Evolutionary conservation across 805 yeast genomes (phyloP).

Genomic region (Yamadazyma endophytica): DNA sequence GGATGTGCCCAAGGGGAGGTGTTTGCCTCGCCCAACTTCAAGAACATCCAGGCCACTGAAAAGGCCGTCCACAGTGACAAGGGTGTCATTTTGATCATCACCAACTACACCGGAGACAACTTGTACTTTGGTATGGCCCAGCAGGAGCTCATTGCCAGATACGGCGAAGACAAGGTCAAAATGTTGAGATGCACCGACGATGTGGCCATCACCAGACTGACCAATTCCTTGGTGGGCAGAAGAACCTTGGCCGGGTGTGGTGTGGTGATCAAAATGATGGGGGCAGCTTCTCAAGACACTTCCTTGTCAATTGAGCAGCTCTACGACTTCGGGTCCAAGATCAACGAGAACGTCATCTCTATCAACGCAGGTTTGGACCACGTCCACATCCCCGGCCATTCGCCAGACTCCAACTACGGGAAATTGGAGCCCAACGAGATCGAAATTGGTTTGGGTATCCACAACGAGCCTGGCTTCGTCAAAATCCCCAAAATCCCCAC

Average conservation of each 20-base stretch:
- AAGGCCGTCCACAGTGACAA: conserved; percentile 29
- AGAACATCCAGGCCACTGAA: conserved; percentile 34
- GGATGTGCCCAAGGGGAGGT: conserved; percentile 41
- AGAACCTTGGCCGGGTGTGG: conserved; percentile 33
- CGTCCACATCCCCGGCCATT: conserved; percentile 33
- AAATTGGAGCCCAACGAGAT: conserved; percentile 22
- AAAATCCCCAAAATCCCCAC: conserved; percentile 25
- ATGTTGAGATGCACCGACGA: conserved; percentile 31
- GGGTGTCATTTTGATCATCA: conserved; percentile 30
- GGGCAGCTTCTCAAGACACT: conserved; percentile 22
- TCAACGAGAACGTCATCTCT: conserved; percentile 25
- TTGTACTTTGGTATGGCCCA: conserved; percentile 38
- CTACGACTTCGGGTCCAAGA: conserved; percentile 20
- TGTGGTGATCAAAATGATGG: conserved; percentile 25
- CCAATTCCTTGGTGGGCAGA: conserved; percentile 31
- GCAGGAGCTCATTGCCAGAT: conserved; percentile 27
- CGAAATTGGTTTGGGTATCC: conserved; percentile 36
- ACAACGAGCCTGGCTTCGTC: conserved; percentile 35
- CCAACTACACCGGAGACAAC: conserved; percentile 38
- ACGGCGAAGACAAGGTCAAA: conserved; percentile 24
- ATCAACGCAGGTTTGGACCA: conserved; percentile 36
- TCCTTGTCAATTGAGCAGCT: conserved; percentile 21
- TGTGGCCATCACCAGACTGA: conserved; percentile 27
- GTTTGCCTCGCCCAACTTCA: conserved; percentile 38
- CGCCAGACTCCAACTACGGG: conserved; percentile 17